A percentile compares a stretch with the other conserved stretches of the same genome.
phyloP scores from a whole-genome alignment of 164 flowering plant genomes.

The Protea cynaroides region DNA sequence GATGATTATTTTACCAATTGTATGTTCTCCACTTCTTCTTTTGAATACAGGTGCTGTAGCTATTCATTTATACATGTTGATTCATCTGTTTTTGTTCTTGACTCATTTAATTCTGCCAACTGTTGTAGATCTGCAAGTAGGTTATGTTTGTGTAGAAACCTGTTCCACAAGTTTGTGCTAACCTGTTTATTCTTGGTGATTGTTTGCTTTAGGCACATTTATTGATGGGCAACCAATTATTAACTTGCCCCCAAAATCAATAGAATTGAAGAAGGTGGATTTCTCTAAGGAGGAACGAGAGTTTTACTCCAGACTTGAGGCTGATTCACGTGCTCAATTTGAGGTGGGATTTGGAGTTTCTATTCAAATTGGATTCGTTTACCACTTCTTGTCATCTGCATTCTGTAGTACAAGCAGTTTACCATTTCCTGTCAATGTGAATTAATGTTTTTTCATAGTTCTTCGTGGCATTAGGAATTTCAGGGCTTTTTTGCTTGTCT shows the following conservation, averaged over 20 bases:
- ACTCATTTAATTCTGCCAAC: background rate
- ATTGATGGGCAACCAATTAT: slow-evolving; percentile 92
- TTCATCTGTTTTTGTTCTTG: background rate
- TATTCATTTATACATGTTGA: background rate
- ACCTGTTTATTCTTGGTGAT: slow-evolving; percentile 8
- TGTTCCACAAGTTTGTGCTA: background rate
- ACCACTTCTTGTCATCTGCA: background rate
- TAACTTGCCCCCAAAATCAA: slow-evolving; percentile 66
- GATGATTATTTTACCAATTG: too few relatives aligned
- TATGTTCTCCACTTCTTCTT: background rate
- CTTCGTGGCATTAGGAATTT: background rate
- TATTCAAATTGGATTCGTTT: slow-evolving; percentile 3
- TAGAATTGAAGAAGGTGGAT: slow-evolving; percentile 65
- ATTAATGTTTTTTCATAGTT: background rate
- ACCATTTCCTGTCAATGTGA: background rate
- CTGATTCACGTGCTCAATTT: slow-evolving; percentile 80
- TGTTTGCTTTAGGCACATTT: slow-evolving; percentile 52
- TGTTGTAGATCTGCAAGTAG: slow-evolving; percentile 1
- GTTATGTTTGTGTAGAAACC: background rate
- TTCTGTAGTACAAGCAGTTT: background rate
- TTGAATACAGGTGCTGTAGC: background rate
- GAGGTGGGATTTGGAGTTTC: slow-evolving; percentile 26
- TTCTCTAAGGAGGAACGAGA: slow-evolving; percentile 75
- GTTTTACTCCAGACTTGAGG: slow-evolving; percentile 73
- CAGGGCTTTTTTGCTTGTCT: background rate